Base-by-base conservation (phyloP, 2,329 filamentous ascomycete genomes). In the Verticillium klebahnii region DNA sequence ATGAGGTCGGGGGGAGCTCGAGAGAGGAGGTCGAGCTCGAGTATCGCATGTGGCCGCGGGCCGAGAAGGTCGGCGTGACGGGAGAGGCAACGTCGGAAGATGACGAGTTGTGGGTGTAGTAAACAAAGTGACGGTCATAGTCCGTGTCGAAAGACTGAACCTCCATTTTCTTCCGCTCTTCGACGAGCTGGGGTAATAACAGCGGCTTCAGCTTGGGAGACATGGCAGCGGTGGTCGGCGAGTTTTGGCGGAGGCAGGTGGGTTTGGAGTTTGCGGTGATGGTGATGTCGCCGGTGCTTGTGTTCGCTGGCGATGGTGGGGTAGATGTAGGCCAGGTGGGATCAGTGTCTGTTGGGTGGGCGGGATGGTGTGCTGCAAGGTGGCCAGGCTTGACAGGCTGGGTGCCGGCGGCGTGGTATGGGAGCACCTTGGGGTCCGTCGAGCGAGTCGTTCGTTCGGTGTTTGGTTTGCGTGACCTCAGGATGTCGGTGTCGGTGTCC, bases 21-120 rank as follows among this genome's bases (percentile, higher is more conserved):
- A 92, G 80, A 5, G 93, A 96, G 1, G 93, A 96, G 32, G 84
- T 83, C 0, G 92, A 95, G 76, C 91, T 94, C 29, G 88, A 84
- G 68, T 85, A 86, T 68, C 87, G 84, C 57, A 84, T 77, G 73
- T 90, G 87, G 37, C 85, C 85, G 63, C 84, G 84, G 57, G 87
- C 74, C 3, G 83, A 89, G 70, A 90, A 91, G 19, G 87, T 90
- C 25, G 90, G 89, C 52, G 89, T 91, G 40, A 88, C 78, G 59
- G 90, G 90, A 23, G 89, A 89, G 14, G 86, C 85, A 67, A 88
- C 79, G 67, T 90, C 89, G 23, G 90, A 92, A 12, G 81, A 81
- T 19, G 83, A 87, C 5, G 83, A 85, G 69, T 83, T 82, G 60
- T 79, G 74, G 58, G 75, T 78, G 68, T 78, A 78, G 68, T 79